These are phyloP conservation scores for Cladochytrium replicatum DNA, from an alignment of 192 early-diverging fungal genomes.

Conservation along the genomic window DNA sequence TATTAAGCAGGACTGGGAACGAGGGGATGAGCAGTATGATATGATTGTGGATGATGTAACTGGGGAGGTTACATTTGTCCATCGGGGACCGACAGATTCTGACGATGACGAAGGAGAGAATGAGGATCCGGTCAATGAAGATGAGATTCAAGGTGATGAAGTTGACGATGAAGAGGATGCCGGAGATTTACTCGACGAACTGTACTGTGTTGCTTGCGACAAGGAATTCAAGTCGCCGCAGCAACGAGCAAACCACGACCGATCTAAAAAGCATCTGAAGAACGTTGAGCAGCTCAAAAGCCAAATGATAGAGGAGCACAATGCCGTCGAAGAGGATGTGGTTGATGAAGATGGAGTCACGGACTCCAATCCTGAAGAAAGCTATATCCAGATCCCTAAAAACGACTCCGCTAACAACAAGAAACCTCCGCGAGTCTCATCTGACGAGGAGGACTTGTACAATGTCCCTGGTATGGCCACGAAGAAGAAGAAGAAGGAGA, in stretches of 20 bases:
- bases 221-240: slow-evolving; percentile 64
- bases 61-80: too few species aligned
- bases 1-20: too few species aligned
- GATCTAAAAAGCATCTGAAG: slow-evolving; percentile 77
- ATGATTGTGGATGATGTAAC: too few species aligned
- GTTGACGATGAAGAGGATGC: slow-evolving; percentile 21
- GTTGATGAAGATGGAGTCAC: neutral
- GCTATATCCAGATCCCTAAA: neutral
- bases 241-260: slow-evolving; percentile 76
- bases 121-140: slow-evolving; percentile 10
- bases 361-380: neutral
- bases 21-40: too few species aligned
- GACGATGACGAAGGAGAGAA: too few species aligned
- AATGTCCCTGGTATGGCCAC: too few species aligned
- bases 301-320: slow-evolving; percentile 49
- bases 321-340: slow-evolving; percentile 9
- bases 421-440: too few species aligned
- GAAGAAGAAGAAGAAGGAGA: slow-evolving; percentile 6
- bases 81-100: too few species aligned
- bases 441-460: too few species aligned
- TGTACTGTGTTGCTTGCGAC: slow-evolving; percentile 78
- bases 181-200: slow-evolving; percentile 34
- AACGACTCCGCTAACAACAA: neutral
- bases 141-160: slow-evolving; percentile 30
- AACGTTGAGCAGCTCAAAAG: slow-evolving; percentile 62